Percentiles rank a stretch among this genome's conserved stretches.
Evolutionary conservation across 345 rosid species (phyloP).

Genomic region (Cardamine occulta): DNA sequence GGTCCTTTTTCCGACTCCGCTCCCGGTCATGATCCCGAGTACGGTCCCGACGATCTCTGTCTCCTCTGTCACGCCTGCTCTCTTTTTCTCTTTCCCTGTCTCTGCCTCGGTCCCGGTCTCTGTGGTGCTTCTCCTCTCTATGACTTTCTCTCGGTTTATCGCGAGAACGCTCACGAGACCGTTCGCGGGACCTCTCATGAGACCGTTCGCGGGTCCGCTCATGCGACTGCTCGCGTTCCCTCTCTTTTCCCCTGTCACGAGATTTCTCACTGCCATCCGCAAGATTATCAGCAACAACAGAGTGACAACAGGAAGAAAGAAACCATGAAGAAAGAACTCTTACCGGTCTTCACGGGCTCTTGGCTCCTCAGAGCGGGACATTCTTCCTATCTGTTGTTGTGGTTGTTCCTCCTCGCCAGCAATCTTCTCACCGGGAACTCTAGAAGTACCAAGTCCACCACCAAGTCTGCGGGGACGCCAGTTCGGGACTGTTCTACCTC

Average conservation of each 20-base stretch:
- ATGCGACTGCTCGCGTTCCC: conserved; percentile 44
- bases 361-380: conserved; percentile 83
- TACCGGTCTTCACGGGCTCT: conserved; percentile 83
- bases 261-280: conserved; percentile 57
- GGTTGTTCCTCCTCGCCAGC: conserved; percentile 63
- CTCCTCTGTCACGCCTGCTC: conserved; percentile 59
- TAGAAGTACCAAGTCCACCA: conserved; percentile 97
- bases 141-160: conserved; percentile 87
- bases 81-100: conserved; percentile 67
- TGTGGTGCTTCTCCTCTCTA: conserved; percentile 81
- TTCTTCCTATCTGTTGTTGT: conserved; percentile 50
- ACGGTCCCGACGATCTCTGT: conserved; percentile 49
- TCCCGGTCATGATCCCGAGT: conserved; percentile 59
- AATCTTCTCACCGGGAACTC: conserved; percentile 87
- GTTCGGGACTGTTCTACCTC: conserved; percentile 99
- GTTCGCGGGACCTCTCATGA: conserved; percentile 70
- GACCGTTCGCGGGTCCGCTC: conserved; percentile 70
- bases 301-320: not conserved
- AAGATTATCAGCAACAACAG: conserved; percentile 20
- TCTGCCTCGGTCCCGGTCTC: conserved; percentile 75
- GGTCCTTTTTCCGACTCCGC: conserved; percentile 48
- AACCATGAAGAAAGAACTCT: conserved; percentile 4
- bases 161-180: conserved; percentile 75
- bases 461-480: conserved; percentile 99
- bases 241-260: conserved; percentile 68